phyloP scores from a whole-genome alignment of 108 stramenopile genomes.

The Craspedostauros australis region DNA sequence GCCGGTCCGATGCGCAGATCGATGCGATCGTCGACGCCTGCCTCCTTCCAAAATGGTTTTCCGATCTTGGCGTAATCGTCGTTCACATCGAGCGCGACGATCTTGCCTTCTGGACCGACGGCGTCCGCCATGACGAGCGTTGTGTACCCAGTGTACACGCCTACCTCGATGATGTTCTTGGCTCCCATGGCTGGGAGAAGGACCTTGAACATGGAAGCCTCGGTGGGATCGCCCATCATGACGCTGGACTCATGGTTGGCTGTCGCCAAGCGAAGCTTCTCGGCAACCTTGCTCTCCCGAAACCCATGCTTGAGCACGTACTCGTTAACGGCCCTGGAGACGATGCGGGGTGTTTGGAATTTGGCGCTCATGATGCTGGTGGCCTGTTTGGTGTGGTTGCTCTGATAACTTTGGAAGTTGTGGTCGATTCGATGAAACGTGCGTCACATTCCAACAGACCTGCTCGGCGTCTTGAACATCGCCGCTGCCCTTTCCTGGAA shows the following conservation, averaged over 20 bases:
- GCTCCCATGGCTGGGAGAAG: background rate
- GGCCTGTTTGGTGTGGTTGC: no score
- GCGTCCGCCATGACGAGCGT: constrained; percentile 1
- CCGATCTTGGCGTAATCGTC: constrained; percentile 4
- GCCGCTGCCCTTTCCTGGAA: no score
- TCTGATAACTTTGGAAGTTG: no score
- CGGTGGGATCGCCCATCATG: constrained; percentile 13
- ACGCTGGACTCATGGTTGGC: background rate
- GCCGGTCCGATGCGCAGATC: constrained; percentile 5
- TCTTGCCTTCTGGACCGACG: background rate
- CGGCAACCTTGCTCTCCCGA: background rate
- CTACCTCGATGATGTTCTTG: constrained; percentile 5
- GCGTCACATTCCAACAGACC: no score
- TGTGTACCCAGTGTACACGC: background rate
- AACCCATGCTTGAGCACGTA: constrained; percentile 5
- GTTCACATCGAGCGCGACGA: background rate
- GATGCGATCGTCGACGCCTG: constrained; percentile 4
- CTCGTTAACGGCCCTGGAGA: background rate
- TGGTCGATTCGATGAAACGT: no score
- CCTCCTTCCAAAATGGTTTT: constrained; percentile 2
- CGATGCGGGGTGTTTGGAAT: constrained; percentile 1
- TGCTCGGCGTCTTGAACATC: no score
- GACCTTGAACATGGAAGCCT: constrained; percentile 13
- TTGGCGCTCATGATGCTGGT: no score
- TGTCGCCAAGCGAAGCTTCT: constrained; percentile 1